Conservation (phyloP, 2,329 filamentous ascomycete genomes). For the Mollisiaceae sp. region DNA sequence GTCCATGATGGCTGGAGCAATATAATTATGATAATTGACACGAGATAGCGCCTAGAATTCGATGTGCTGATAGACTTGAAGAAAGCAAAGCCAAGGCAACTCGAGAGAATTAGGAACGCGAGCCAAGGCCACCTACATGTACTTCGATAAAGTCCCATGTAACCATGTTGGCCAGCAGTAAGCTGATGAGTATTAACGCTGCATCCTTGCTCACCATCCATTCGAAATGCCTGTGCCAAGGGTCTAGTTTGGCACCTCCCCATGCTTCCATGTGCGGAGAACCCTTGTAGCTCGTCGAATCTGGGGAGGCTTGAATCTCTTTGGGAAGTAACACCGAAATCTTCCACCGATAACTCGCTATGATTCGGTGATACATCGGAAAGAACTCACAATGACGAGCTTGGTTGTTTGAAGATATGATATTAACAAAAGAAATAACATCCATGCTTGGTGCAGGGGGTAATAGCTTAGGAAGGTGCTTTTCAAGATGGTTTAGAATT, state of each 20-base stretch:
- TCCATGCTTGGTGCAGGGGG: neutral
- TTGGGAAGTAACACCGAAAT: slow-evolving; percentile 6
- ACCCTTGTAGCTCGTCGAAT: slow-evolving; percentile 5
- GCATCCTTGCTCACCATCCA: neutral
- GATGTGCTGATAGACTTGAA: neutral
- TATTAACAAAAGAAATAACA: neutral
- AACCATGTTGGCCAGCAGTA: neutral
- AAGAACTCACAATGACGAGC: neutral
- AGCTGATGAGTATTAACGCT: neutral
- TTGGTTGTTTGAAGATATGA: neutral
- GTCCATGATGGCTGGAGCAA: slow-evolving; percentile 37
- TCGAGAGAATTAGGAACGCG: neutral
- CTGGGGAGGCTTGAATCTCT: slow-evolving; percentile 10
- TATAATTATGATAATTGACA: neutral
- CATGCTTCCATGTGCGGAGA: slow-evolving; percentile 6
- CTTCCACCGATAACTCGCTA: neutral
- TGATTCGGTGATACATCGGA: slow-evolving; percentile 5
- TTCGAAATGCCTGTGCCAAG: neutral
- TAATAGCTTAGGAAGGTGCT: neutral
- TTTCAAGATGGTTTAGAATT: neutral
- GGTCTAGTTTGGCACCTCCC: neutral
- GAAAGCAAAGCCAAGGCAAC: neutral
- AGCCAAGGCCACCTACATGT: neutral
- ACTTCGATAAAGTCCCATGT: neutral
- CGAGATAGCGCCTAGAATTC: neutral